These are phyloP conservation scores for Excoecaria agallocha DNA, from an alignment of 345 rosid species.

Conservation along the genomic window DNA sequence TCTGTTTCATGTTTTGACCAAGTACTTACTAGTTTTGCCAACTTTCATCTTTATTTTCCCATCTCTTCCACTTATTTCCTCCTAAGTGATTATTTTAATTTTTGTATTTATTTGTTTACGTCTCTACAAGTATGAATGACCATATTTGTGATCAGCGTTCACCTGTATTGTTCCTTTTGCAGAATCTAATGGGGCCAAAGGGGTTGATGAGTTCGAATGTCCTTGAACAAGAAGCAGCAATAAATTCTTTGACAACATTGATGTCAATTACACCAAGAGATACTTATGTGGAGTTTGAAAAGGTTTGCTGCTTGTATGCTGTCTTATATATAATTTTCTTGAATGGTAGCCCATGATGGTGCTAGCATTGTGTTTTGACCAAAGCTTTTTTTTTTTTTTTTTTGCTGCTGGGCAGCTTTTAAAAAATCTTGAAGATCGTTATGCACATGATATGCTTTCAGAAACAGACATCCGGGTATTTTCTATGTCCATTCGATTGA, in stretches of 20 bases:
- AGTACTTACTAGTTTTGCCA: background rate
- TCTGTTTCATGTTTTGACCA: background rate
- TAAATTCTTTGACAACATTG: conserved; percentile 65
- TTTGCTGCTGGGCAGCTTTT: conserved; percentile 56
- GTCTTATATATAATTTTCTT: background rate
- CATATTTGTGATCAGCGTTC: background rate
- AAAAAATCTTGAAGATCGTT: conserved; percentile 62
- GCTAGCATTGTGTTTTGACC: conserved; percentile 18
- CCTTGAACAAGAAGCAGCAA: conserved; percentile 69
- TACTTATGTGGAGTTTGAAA: conserved; percentile 64
- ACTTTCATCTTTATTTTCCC: background rate
- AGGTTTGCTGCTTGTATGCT: conserved; percentile 41
- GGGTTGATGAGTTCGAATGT: conserved; percentile 72
- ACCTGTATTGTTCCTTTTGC: conserved; percentile 17
- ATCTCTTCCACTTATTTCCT: background rate
- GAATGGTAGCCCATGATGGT: background rate
- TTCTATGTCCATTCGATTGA: conserved; percentile 3
- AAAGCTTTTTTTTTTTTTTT: conserved; percentile 21
- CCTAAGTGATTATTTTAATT: background rate
- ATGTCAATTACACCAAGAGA: conserved; percentile 75
- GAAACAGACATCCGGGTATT: conserved; percentile 71
- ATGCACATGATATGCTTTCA: conserved; percentile 76
- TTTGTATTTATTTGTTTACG: background rate
- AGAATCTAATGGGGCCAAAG: conserved; percentile 72
- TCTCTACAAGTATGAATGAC: background rate